Percentiles rank a stretch among this genome's conserved stretches.
Evolutionary conservation across 1,284 basidiomycete genomes (phyloP).

Genomic region (Irpex sp.): DNA sequence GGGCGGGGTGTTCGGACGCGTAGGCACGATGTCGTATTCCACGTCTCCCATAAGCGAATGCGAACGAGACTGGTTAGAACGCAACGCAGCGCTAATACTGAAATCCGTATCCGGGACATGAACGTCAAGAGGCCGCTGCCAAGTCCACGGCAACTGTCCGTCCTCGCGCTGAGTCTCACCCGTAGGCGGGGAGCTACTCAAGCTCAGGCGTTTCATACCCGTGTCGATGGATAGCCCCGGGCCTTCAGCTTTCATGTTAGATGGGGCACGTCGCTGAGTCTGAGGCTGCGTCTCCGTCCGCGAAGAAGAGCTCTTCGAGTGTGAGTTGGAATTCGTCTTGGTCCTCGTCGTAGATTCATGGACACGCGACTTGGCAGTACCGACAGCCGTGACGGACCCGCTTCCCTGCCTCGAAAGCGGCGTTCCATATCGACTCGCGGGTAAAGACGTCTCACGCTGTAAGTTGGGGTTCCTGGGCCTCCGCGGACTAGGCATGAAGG

Average conservation of each 20-base stretch:
- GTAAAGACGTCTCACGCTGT: neutral
- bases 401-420: neutral
- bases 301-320: neutral
- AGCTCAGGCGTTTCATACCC: neutral
- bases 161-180: neutral
- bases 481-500: neutral
- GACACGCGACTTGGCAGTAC: neutral
- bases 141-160: neutral
- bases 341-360: neutral
- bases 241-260: neutral
- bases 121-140: neutral
- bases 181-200: neutral
- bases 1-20: neutral
- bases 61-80: neutral
- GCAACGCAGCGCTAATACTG: neutral
- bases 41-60: neutral
- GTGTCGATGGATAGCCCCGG: neutral
- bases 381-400: neutral
- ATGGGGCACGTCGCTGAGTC: neutral
- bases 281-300: neutral
- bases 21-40: neutral
- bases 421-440: neutral
- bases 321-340: neutral
- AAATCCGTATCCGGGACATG: neutral
- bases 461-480: neutral